Base-by-base conservation (phyloP, 2,329 filamentous ascomycete genomes). In the Colletotrichum brevisporum region DNA sequence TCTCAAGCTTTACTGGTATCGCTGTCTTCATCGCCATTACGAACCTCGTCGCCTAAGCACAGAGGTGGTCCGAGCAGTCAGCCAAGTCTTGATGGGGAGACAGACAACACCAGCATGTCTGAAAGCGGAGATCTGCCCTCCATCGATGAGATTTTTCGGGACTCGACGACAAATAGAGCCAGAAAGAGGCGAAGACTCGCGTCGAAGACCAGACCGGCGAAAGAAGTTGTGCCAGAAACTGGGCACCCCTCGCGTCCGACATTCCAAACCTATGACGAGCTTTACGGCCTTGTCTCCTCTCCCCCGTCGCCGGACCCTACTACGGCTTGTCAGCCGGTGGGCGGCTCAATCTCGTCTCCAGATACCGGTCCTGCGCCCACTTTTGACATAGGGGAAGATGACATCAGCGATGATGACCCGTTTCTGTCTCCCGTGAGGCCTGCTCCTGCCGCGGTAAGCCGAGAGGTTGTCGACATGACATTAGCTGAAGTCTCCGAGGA, bases 81-180 rank as follows among this genome's bases (percentile, higher is more conserved):
- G 54, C 67, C 73, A 13, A 81, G 78, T 66, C 79, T 78, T 15
- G 72, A 69, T n/a, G 75, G 67, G 4, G 77, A 80, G 2, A 83
- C 80, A 2, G 79, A 83, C 26, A 74, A 74, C 43, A 82, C 81
- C 4, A 82, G 79, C 60, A 58, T 82, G 53, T 69, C 73, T 26
- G 81, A 78, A 4, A 77, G 79, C 27, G 82, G 66, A 24, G 71
- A 83, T 21, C 72, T 83, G 26, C 82, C 82, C 45, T 73, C 77
- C 6, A 54, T 83, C 12, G 74, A 78, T 13, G 78, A 82, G n/a
- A 69, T 71, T 4, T 56, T 71, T 8, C 61, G 66, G 27, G 43
- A 64, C 12, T 36, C 62, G 16, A 24, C 50, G 47, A 48, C 27
- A 45, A 50, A 54, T 18, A 63, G 39, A 41, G 12, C 50, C 27